Base-by-base conservation (phyloP, 768 basidiomycete genomes). In the Boletus edulis region DNA sequence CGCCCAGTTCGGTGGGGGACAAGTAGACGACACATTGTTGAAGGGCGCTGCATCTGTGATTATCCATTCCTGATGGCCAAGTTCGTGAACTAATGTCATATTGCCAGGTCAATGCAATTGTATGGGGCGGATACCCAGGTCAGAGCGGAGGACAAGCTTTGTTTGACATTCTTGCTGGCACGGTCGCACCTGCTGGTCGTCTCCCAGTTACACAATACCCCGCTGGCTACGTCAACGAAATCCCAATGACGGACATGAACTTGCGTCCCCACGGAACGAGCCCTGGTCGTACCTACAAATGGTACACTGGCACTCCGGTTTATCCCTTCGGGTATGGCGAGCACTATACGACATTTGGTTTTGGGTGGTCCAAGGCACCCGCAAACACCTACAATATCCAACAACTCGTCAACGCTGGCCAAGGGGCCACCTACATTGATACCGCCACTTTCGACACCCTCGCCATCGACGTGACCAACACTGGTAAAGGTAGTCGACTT, bases 251-350 rank as follows among this genome's bases (percentile, higher is more conserved):
- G 29, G 29, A 29, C 29, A 29, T 29, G 29, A 29, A 8, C 29
- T 29, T 29, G 29, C 8, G 29, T 29, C 29, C 29, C 29, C 9
- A 73, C 60, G 58, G 67, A 31, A 72, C 71, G 45, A 80, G 75
- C 58, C 81, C 82, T 0, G 82, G 82, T 12, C 75, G 82, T 34
- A 83, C 82, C 10, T 83, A 83, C 68, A 81, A 77, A 57, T 85
- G 81, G 82, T 83, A 76, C 69, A 73, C 71, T 22, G 80, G 75
- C 14, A 72, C 72, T 15, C 76, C 81, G n/a, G 72, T 82, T 18
- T 81, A 75, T 62, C 74, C 77, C 51, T 83, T 29, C 8, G 2
- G 29, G 29, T 29, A 29, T 8, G 7, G 29, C 8, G 8, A 29
- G 29, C 29, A 29, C 29, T 29, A 29, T 29, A 29, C 29, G 29